These are phyloP conservation scores for Polytrichum commune DNA, from an alignment of 225 moss, liverwort and hornwort genomes.

Conservation along the genomic window DNA sequence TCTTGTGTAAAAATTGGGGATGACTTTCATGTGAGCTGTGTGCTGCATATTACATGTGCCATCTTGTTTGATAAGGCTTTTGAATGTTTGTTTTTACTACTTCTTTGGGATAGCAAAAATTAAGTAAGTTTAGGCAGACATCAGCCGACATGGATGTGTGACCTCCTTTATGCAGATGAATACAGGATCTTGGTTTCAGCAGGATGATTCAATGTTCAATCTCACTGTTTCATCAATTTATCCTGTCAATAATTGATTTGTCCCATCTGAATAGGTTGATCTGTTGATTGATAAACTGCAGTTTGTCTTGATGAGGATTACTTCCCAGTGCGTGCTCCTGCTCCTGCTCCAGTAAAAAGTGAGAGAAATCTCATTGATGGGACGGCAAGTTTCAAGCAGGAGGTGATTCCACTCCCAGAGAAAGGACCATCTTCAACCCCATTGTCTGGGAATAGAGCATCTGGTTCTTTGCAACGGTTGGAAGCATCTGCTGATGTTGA, in stretches of 20 bases:
- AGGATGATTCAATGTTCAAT: background rate
- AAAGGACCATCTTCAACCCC: slow-evolving; percentile 27
- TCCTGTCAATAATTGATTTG: too few species aligned
- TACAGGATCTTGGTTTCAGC: background rate
- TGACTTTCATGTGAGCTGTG: too few species aligned
- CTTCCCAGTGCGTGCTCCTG: slow-evolving; percentile 43
- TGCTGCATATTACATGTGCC: too few species aligned
- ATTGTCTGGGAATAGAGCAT: slow-evolving; percentile 17
- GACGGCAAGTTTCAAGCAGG: slow-evolving; percentile 16
- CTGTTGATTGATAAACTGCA: slow-evolving; percentile 13
- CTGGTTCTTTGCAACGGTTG: slow-evolving; percentile 19
- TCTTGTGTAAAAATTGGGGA: background rate
- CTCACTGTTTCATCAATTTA: too few species aligned
- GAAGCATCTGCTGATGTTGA: slow-evolving; percentile 17
- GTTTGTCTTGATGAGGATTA: slow-evolving; percentile 64
- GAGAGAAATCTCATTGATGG: slow-evolving; percentile 9
- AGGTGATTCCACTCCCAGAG: slow-evolving; percentile 19
- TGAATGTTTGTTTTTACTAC: too few species aligned
- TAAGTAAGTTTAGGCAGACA: too few species aligned
- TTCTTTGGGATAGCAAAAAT: too few species aligned
- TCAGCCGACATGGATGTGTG: too few species aligned
- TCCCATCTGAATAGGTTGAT: too few species aligned
- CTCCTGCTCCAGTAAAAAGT: slow-evolving; percentile 12
- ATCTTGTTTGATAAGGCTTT: too few species aligned
- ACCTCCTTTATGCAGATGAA: too few species aligned